Conservation (phyloP, 139 green algal species). For the Limnomonas spitsbergensis region DNA sequence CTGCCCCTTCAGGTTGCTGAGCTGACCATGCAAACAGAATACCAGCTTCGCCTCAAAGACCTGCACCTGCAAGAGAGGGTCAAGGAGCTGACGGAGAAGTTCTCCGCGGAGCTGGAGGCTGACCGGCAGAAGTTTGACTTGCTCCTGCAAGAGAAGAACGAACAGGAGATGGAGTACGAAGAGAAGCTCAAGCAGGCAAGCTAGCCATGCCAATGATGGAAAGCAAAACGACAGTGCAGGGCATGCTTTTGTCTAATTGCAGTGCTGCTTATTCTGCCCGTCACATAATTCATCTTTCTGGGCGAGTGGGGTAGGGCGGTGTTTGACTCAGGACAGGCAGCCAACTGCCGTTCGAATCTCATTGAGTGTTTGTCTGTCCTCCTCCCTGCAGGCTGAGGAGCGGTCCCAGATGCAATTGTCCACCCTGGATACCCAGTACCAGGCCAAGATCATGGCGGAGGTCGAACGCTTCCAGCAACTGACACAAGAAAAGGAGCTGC, state of each 20-base stretch:
- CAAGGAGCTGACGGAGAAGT: slow-evolving; percentile 83
- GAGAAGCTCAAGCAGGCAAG: slow-evolving; percentile 17
- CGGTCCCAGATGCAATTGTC: slow-evolving; percentile 52
- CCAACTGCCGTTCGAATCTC: neutral
- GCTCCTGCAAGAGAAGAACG: slow-evolving; percentile 78
- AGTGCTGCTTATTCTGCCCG: no score
- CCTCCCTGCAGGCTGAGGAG: slow-evolving; percentile 67
- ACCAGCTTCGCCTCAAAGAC: slow-evolving; percentile 89
- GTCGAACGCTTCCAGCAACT: slow-evolving; percentile 77
- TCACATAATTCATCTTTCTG: no score
- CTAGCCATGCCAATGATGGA: neutral
- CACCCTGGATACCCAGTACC: slow-evolving; percentile 74
- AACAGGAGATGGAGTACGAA: slow-evolving; percentile 73
- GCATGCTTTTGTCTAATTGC: no score
- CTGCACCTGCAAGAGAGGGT: slow-evolving; percentile 71
- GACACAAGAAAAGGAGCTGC: slow-evolving; percentile 71
- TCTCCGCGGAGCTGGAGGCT: slow-evolving; percentile 59
- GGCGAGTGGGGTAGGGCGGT: no score
- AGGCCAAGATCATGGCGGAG: slow-evolving; percentile 82
- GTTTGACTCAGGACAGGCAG: no score
- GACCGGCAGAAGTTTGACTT: slow-evolving; percentile 73
- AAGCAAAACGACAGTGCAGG: no score
- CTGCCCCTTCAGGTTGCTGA: slow-evolving; percentile 68
- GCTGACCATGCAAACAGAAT: slow-evolving; percentile 87
- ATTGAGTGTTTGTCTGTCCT: no score